These are phyloP conservation scores for Karstenula rhodostoma DNA, from an alignment of 2,329 filamentous ascomycete genomes.

Conservation along the genomic window DNA sequence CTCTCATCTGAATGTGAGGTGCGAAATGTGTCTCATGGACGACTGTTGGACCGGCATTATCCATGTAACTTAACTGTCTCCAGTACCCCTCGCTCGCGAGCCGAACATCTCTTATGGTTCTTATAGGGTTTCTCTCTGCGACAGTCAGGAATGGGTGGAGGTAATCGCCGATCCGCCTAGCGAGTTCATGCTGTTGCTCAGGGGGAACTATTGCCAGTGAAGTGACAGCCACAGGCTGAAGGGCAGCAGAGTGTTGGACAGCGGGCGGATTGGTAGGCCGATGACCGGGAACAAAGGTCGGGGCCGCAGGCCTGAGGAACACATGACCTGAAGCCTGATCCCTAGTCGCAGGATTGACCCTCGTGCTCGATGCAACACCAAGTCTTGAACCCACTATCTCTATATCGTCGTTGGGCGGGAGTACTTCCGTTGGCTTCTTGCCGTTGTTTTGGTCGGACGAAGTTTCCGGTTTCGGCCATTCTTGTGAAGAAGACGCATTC, in stretches of 20 bases:
- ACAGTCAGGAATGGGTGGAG: neutral
- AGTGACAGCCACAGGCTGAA: neutral
- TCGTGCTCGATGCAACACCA: too few relatives aligned
- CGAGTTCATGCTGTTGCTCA: neutral
- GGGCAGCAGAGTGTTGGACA: neutral
- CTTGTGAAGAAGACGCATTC: neutral
- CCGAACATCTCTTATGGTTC: neutral
- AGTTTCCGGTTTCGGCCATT: too few relatives aligned
- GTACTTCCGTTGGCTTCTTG: too few relatives aligned
- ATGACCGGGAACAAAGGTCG: too few relatives aligned
- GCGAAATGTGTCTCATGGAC: slow-evolving; percentile 2
- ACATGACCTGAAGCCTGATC: too few relatives aligned
- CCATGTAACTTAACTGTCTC: slow-evolving; percentile 1
- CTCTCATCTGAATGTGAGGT: slow-evolving; percentile 9
- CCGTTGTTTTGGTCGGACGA: neutral
- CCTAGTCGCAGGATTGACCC: too few relatives aligned
- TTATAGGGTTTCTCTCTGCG: neutral
- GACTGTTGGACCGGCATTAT: neutral
- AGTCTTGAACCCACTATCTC: too few relatives aligned
- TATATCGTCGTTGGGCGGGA: too few relatives aligned
- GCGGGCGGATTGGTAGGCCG: too few relatives aligned
- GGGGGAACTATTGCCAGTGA: neutral
- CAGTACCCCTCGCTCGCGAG: neutral
- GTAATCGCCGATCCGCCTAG: neutral
- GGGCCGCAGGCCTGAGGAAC: too few relatives aligned